A percentile compares a stretch with the other conserved stretches of the same genome.
Evolutionary conservation across 176 grass and related monocot genomes (phyloP).

Genomic region (Oropetium thomaeum): DNA sequence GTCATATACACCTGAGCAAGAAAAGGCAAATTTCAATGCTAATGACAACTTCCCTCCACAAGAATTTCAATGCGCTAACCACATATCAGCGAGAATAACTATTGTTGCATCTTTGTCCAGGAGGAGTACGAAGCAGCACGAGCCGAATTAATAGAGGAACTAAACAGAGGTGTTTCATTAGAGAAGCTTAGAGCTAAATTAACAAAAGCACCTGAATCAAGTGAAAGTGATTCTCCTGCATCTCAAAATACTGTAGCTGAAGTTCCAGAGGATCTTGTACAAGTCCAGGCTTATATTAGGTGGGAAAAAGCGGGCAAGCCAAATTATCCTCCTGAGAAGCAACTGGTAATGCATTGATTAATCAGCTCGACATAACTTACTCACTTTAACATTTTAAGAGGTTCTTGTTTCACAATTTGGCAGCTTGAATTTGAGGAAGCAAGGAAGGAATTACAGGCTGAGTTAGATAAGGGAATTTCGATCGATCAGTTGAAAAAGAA

Average conservation of each 20-base stretch:
- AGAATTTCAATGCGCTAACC: conserved; percentile 9
- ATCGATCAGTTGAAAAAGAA: conserved; percentile 68
- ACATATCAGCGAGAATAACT: background rate
- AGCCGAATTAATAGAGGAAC: conserved; percentile 77
- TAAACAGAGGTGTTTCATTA: conserved; percentile 65
- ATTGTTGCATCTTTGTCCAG: conserved; percentile 41
- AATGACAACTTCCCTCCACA: conserved; percentile 3
- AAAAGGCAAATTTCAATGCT: conserved; percentile 56
- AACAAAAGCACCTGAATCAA: conserved; percentile 62
- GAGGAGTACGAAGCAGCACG: conserved; percentile 93
- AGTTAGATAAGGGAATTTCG: conserved; percentile 66
- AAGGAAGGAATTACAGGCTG: conserved; percentile 73
- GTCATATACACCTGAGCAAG: conserved; percentile 84
- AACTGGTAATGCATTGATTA: conserved; percentile 55
- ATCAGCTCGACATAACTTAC: background rate
- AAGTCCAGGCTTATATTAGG: conserved; percentile 83
- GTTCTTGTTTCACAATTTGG: conserved; percentile 30
- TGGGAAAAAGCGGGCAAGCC: conserved; percentile 96
- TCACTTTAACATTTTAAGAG: conserved; percentile 11
- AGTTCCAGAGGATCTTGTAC: conserved; percentile 74
- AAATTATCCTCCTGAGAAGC: conserved; percentile 81
- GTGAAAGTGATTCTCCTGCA: conserved; percentile 30
- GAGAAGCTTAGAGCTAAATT: conserved; percentile 71
- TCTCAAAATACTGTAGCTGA: conserved; percentile 25
- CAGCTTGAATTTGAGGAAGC: conserved; percentile 87